Evolutionary conservation across 768 basidiomycete genomes (phyloP).

Genomic region (Termitomyces heimii): DNA sequence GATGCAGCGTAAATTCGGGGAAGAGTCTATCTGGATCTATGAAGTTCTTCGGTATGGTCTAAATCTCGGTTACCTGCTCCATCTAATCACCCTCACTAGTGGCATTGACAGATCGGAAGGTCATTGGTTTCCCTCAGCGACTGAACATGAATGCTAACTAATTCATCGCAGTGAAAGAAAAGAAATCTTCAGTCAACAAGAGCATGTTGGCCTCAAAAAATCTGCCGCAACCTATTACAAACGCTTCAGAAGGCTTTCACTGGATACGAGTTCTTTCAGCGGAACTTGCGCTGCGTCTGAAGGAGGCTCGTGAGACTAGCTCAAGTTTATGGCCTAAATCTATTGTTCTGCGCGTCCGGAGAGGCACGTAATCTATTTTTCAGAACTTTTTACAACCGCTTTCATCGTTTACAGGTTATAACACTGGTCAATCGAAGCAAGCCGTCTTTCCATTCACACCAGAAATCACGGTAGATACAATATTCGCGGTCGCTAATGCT

Average conservation of each 20-base stretch:
- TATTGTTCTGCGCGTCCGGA: conserved; percentile 70
- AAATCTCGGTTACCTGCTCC: background rate
- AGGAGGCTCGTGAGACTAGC: conserved; percentile 67
- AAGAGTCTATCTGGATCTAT: conserved; percentile 86
- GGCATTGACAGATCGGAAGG: conserved; percentile 90
- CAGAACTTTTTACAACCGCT: background rate
- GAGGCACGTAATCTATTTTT: conserved; percentile 38
- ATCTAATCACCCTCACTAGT: conserved; percentile 26
- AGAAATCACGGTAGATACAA: conserved; percentile 67
- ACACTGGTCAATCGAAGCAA: conserved; percentile 72
- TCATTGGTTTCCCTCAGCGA: conserved; percentile 18
- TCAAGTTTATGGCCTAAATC: conserved; percentile 91
- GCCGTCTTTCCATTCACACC: conserved; percentile 80
- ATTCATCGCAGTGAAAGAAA: conserved; percentile 69
- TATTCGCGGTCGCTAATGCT: conserved; percentile 70
- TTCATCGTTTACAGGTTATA: conserved; percentile 45
- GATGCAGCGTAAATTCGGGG: conserved; percentile 77
- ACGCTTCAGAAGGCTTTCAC: conserved; percentile 69
- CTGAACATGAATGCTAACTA: conserved; percentile 1
- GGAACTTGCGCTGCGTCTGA: conserved; percentile 80
- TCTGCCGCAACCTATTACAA: conserved; percentile 71
- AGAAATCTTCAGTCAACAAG: conserved; percentile 74
- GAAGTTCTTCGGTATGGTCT: conserved; percentile 72
- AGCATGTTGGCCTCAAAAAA: conserved; percentile 98
- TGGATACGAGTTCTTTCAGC: conserved; percentile 93